These are phyloP conservation scores for Linnemannia hyalina DNA, from an alignment of 192 early-diverging fungal genomes.

Conservation along the genomic window DNA sequence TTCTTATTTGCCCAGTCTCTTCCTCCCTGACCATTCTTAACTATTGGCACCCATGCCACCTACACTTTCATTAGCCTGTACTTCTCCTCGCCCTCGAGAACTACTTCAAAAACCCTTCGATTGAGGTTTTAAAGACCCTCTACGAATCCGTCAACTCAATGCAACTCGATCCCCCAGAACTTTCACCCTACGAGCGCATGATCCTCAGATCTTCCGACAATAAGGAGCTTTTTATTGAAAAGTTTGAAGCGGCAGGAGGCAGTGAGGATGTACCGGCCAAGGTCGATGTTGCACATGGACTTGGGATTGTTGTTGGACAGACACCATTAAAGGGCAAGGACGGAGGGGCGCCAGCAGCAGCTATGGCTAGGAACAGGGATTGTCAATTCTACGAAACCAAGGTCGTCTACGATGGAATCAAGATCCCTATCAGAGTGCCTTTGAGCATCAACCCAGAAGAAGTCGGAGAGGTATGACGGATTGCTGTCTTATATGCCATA, in stretches of 20 bases:
- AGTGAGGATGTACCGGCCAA: conserved; percentile 8
- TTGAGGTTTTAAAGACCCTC: conserved; percentile 81
- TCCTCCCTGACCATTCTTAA: background rate
- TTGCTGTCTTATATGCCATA: no score
- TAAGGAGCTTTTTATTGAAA: conserved; percentile 89
- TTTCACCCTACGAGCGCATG: conserved; percentile 83
- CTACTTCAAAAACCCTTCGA: conserved; percentile 84
- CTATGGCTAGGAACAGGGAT: conserved; percentile 77
- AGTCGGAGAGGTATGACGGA: conserved; percentile 82
- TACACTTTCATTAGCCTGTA: conserved; percentile 72
- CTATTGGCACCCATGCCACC: background rate
- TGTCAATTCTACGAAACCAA: conserved; percentile 90
- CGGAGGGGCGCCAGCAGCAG: background rate
- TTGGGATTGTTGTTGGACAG: conserved; percentile 41
- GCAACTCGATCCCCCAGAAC: conserved; percentile 86
- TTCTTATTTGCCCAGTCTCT: background rate
- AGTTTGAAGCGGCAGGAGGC: conserved; percentile 67
- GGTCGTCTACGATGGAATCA: conserved; percentile 86
- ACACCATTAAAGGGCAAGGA: conserved; percentile 25
- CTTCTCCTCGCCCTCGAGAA: conserved; percentile 92
- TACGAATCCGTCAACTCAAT: conserved; percentile 88
- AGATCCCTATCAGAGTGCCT: conserved; percentile 89
- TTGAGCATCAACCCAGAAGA: conserved; percentile 89
- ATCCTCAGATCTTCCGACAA: conserved; percentile 88
- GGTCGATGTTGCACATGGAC: conserved; percentile 58